Base-by-base conservation (phyloP, 176 grass and related monocot genomes). In the Secale cereale region DNA sequence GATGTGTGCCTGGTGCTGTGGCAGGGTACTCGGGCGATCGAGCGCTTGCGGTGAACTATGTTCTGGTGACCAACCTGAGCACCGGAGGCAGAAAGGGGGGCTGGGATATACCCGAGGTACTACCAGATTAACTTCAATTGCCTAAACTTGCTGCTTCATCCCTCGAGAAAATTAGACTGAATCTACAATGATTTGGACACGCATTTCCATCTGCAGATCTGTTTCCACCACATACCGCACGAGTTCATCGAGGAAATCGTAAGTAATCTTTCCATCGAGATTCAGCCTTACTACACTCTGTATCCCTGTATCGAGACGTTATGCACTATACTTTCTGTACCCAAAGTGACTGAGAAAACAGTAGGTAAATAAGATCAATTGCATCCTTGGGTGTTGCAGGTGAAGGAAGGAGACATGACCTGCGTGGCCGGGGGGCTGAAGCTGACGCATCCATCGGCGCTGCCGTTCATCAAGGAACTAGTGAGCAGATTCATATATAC, bases 391-490 rank as follows among this genome's bases (percentile, higher is more conserved):
- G 32, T 78, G 45, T 88, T 81, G 61, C 68, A 91, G 88, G 85
- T 97, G 8, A 87, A 89, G n/a, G 84, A 87, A 36, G 86, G 69
- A 16, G 84, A 87, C 31, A 93, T 97, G 56, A 91, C 87, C 25
- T 89, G 84, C 80, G 95, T 97, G 37, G 95, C 95, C 31, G 95
- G 95, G 6, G 95, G 92, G 2, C 86, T 94, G 65, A 91, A 85
- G 82, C 84, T 98, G 48, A 94, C 90, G 14, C 82, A 94, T 88
- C 92, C 92, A 37, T 89, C 87, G 59, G 92, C 25, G 13, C 59
- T 82, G 52, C 92, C 91, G 20, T 94, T 86, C 89, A 84, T 97
- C 27, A 79, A 91, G 74, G 63, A 88, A 79, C 57, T 94, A 4
- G 95, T 94, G 70, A 88, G 92, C 79, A 50, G 8, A 59, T 61